phyloP scores from a whole-genome alignment of 306 rosid genomes.

The Canavalia gladiata region DNA sequence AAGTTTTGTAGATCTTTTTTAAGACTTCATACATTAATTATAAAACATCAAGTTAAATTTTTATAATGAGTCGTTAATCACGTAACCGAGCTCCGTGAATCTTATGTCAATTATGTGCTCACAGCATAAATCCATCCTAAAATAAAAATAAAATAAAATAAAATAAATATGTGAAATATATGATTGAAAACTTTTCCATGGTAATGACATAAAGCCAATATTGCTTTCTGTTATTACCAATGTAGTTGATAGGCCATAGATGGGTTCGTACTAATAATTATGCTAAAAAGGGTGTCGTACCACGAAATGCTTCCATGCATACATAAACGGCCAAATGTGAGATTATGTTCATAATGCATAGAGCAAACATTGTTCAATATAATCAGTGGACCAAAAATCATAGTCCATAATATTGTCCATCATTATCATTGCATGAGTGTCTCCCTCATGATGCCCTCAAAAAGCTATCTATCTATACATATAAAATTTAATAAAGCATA shows the following conservation, averaged over 20 bases:
- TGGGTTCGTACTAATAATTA: slow-evolving; percentile 57
- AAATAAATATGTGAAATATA: slow-evolving; percentile 37
- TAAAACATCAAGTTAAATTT: not conserved
- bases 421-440: slow-evolving; percentile 64
- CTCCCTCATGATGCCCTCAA: slow-evolving; percentile 59
- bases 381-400: slow-evolving; percentile 20
- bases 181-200: slow-evolving; percentile 68
- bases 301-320: slow-evolving; percentile 55
- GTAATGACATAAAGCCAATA: slow-evolving; percentile 77
- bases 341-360: slow-evolving; percentile 50
- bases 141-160: slow-evolving; percentile 11
- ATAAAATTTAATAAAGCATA: slow-evolving; percentile 38
- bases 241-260: slow-evolving; percentile 50
- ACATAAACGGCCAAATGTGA: slow-evolving; percentile 49
- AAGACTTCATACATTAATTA: not conserved
- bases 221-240: slow-evolving; percentile 62
- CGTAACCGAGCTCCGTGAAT: not conserved
- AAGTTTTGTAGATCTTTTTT: not conserved
- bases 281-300: slow-evolving; percentile 75
- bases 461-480: slow-evolving; percentile 51
- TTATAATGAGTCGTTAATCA: not conserved
- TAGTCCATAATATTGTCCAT: slow-evolving; percentile 36
- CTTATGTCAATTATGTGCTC: slow-evolving; percentile 23
- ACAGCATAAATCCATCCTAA: slow-evolving; percentile 26
- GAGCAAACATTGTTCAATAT: slow-evolving; percentile 37